A percentile compares a stretch with the other conserved stretches of the same genome.
phyloP scores from a whole-genome alignment of 2,329 filamentous ascomycete genomes.

The Ampelomyces quisqualis region DNA sequence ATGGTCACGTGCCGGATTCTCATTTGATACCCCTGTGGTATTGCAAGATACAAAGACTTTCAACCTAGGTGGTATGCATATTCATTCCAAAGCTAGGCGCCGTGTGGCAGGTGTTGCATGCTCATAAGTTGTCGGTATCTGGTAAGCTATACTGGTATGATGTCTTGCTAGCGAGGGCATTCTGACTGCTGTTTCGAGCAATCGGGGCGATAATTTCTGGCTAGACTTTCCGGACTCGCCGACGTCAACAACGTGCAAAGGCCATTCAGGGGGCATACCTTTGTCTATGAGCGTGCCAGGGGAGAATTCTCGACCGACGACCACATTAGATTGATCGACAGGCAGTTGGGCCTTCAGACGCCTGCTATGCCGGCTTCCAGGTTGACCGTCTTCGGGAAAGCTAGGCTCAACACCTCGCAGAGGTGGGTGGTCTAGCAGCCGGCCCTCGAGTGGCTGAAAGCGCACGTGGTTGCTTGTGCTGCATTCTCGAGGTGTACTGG shows the following conservation, averaged over 20 bases:
- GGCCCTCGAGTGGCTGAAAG: conserved; percentile 9
- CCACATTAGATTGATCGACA: conserved; percentile 19
- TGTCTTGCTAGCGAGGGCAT: conserved; percentile 16
- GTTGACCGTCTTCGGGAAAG: conserved; percentile 17
- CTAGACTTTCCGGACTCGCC: conserved; percentile 11
- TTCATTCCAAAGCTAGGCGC: conserved; percentile 12
- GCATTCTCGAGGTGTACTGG: conserved; percentile 18
- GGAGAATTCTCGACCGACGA: conserved; percentile 10
- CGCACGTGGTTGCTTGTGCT: conserved; percentile 14
- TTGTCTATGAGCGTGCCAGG: not conserved
- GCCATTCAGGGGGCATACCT: not conserved
- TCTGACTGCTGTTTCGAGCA: conserved; percentile 22
- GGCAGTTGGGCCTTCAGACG: conserved; percentile 22
- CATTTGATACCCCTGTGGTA: no score
- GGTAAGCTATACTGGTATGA: conserved; percentile 10
- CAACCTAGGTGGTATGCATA: no score
- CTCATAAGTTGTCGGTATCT: conserved; percentile 12
- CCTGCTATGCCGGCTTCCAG: conserved; percentile 14
- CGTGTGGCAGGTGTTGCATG: conserved; percentile 12
- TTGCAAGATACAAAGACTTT: conserved; percentile 20
- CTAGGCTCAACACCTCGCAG: conserved; percentile 11
- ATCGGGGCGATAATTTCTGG: conserved; percentile 12
- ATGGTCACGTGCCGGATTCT: no score
- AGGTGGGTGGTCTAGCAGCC: conserved; percentile 16
- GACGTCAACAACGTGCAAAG: no score